Conservation (phyloP, 1,284 basidiomycete species). For the Irpex sp. region DNA sequence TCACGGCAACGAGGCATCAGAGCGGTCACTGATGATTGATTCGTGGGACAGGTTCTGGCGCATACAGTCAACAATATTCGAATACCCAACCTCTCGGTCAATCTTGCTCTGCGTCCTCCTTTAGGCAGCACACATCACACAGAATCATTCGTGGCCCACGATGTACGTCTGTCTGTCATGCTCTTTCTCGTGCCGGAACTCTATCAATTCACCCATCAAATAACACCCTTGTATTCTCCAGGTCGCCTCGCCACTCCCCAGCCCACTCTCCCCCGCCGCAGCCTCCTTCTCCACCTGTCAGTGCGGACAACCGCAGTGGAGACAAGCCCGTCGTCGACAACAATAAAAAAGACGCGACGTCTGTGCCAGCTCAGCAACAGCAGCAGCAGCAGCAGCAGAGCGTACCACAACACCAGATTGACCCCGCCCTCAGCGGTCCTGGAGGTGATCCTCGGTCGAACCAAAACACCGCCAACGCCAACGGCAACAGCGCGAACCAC, state of each 20-base stretch:
- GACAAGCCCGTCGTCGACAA: no score
- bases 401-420: conserved; percentile 2
- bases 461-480: conserved; percentile 4
- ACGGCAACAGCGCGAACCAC: not conserved
- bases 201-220: conserved; percentile 1
- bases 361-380: no score
- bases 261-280: no score
- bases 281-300: conserved; percentile 1
- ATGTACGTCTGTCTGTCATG: conserved; percentile 14
- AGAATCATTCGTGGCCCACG: not conserved
- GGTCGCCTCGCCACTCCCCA: conserved; percentile 6
- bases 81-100: not conserved
- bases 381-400: no score
- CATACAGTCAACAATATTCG: not conserved
- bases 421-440: conserved; percentile 9
- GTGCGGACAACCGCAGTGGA: not conserved
- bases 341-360: not conserved
- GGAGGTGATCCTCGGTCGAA: conserved; percentile 1
- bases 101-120: conserved; percentile 12
- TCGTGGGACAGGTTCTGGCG: not conserved
- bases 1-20: not conserved
- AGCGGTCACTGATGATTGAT: conserved; percentile 1
- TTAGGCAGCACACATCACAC: no score
- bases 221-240: not conserved
- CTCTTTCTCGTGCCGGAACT: conserved; percentile 3